Evolutionary conservation across 2,329 filamentous ascomycete genomes (phyloP).

Genomic region (Colletotrichum echinochloae): DNA sequence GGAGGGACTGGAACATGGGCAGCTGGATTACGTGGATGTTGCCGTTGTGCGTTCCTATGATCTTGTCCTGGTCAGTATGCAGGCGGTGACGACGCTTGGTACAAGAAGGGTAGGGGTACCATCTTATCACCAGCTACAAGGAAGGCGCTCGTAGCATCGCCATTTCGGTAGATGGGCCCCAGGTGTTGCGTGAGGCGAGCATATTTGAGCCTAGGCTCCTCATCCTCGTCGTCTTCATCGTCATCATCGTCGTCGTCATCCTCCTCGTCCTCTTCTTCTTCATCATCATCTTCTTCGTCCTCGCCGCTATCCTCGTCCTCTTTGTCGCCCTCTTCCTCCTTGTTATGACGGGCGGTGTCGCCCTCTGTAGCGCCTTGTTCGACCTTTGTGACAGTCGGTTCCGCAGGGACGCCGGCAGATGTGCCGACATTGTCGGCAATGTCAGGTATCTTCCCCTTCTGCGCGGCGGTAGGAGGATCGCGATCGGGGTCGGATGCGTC

Average conservation of each 20-base stretch:
- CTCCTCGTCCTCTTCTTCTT: conserved; percentile 58
- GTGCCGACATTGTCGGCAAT: conserved; percentile 13
- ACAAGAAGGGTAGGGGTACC: conserved; percentile 63
- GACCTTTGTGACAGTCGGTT: conserved; percentile 27
- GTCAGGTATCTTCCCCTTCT: conserved; percentile 38
- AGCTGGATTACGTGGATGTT: conserved; percentile 92
- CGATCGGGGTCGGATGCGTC: conserved; percentile 45
- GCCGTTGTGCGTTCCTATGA: conserved; percentile 95
- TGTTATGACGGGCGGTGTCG: conserved; percentile 40
- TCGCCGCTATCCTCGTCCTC: conserved; percentile 43
- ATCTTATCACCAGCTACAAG: conserved; percentile 96
- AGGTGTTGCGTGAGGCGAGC: conserved; percentile 86
- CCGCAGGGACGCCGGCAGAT: not conserved
- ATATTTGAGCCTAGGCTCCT: conserved; percentile 95
- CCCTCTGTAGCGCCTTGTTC: conserved; percentile 44
- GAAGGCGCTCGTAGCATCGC: conserved; percentile 93
- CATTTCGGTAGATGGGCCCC: conserved; percentile 87
- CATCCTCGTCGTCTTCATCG: conserved; percentile 86
- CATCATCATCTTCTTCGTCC: conserved; percentile 55
- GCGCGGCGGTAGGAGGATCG: conserved; percentile 20
- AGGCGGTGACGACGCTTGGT: conserved; percentile 5
- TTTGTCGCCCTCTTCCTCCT: conserved; percentile 38
- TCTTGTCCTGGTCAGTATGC: conserved; percentile 62
- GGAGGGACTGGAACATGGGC: conserved; percentile 82
- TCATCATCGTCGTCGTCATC: conserved; percentile 73